Percentiles rank a stretch among this genome's conserved stretches.
Conservation (phyloP, 345 rosid species). For the Durio zibethinus region DNA sequence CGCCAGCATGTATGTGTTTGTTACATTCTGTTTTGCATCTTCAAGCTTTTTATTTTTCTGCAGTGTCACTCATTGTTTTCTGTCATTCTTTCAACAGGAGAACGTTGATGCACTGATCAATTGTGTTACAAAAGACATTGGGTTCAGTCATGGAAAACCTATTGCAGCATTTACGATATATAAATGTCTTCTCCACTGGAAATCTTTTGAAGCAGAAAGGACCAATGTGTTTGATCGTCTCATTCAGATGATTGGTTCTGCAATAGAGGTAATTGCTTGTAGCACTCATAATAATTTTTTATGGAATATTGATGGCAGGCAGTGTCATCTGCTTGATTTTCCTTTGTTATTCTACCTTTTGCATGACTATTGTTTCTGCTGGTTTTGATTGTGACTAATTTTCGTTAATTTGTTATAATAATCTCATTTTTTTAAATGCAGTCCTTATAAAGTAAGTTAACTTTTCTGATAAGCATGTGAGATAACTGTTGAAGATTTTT, state of each 20-base stretch:
- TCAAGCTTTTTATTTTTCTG: constrained; percentile 6
- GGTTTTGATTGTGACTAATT: background rate
- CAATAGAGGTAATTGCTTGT: constrained; percentile 67
- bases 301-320: background rate
- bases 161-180: constrained; percentile 92
- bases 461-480: background rate
- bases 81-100: constrained; percentile 57
- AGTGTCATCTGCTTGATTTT: background rate
- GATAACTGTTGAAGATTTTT: background rate
- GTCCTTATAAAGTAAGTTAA: background rate
- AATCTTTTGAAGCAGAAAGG: constrained; percentile 95
- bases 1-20: constrained; percentile 72
- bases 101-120: constrained; percentile 77
- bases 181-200: constrained; percentile 96
- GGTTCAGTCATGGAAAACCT: constrained; percentile 83
- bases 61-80: constrained; percentile 17
- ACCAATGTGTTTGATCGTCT: constrained; percentile 96
- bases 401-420: background rate
- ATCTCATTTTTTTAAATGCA: background rate
- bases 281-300: constrained; percentile 7
- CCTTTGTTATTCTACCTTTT: background rate
- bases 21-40: constrained; percentile 8
- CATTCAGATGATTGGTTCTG: constrained; percentile 97
- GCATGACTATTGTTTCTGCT: background rate
- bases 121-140: constrained; percentile 68